These are phyloP conservation scores for Trichoderma sp. DNA, from an alignment of 2,329 filamentous ascomycete species.

Conservation along the genomic window DNA sequence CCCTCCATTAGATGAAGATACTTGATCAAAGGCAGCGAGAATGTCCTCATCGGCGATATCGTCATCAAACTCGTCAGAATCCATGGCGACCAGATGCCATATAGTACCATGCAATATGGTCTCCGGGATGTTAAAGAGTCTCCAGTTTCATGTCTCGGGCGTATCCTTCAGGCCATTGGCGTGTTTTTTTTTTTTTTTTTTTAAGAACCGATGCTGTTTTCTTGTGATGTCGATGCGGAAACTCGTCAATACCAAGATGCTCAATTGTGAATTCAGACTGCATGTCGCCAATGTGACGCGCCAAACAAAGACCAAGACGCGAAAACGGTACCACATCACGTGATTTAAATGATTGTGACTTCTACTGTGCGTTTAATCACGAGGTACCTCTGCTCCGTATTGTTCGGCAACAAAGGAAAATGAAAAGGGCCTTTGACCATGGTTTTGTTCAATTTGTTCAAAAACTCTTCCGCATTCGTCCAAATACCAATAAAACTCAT, in stretches of 20 bases:
- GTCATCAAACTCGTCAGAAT: slow-evolving; percentile 61
- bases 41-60: slow-evolving; percentile 65
- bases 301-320: slow-evolving; percentile 26
- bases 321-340: slow-evolving; percentile 33
- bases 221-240: neutral
- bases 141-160: neutral
- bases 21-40: slow-evolving; percentile 56
- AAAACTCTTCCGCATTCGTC: neutral
- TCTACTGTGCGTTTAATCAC: neutral
- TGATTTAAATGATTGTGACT: slow-evolving; percentile 16
- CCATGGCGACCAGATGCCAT: slow-evolving; percentile 37
- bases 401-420: neutral
- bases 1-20: slow-evolving; percentile 32
- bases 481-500: neutral
- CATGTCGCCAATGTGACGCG: slow-evolving; percentile 1
- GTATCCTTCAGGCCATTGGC: neutral
- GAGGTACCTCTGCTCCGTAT: neutral
- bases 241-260: neutral
- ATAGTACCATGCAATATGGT: neutral
- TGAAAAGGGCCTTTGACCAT: neutral
- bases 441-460: neutral
- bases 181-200: neutral
- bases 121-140: neutral
- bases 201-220: neutral
- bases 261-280: neutral